Conservation (phyloP, 2,329 filamentous ascomycete genomes). For the Lojkania enalia region DNA sequence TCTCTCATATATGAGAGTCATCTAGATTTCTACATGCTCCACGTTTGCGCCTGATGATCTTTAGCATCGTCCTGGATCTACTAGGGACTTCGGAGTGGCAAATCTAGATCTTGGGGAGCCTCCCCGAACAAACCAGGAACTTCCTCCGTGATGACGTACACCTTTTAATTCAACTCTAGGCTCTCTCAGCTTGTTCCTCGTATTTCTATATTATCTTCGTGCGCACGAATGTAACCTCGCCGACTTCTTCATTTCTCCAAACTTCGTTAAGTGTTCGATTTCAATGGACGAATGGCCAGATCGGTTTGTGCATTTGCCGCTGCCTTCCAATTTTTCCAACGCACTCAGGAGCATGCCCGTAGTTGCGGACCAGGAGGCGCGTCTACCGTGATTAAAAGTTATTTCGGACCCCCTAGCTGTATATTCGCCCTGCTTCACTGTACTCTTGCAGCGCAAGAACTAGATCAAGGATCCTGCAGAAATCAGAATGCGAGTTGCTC, state of each 20-base stretch:
- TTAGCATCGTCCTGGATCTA: neutral
- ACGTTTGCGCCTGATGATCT: slow-evolving; percentile 6
- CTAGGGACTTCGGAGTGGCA: neutral
- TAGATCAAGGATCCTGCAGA: too few relatives aligned
- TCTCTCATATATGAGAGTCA: neutral
- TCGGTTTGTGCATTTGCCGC: slow-evolving; percentile 8
- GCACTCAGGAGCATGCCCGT: too few relatives aligned
- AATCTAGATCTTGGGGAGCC: slow-evolving; percentile 10
- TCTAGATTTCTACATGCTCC: slow-evolving; percentile 5
- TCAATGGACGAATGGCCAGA: slow-evolving; percentile 8
- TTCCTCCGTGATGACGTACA: slow-evolving; percentile 15
- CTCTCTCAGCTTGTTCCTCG: slow-evolving; percentile 9
- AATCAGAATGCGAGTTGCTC: too few relatives aligned
- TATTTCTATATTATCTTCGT: slow-evolving; percentile 23
- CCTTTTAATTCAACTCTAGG: slow-evolving; percentile 6
- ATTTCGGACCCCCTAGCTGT: too few relatives aligned
- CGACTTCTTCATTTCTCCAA: slow-evolving; percentile 12
- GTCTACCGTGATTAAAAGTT: too few relatives aligned
- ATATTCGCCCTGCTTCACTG: too few relatives aligned
- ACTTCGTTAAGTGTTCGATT: slow-evolving; percentile 12
- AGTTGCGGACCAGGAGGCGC: too few relatives aligned
- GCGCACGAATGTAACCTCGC: slow-evolving; percentile 10
- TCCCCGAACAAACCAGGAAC: slow-evolving; percentile 14
- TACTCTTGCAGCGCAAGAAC: too few relatives aligned
- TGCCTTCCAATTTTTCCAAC: too few relatives aligned